These are phyloP conservation scores for Calonectria leucothoes DNA, from an alignment of 2,329 filamentous ascomycete genomes.

Conservation along the genomic window DNA sequence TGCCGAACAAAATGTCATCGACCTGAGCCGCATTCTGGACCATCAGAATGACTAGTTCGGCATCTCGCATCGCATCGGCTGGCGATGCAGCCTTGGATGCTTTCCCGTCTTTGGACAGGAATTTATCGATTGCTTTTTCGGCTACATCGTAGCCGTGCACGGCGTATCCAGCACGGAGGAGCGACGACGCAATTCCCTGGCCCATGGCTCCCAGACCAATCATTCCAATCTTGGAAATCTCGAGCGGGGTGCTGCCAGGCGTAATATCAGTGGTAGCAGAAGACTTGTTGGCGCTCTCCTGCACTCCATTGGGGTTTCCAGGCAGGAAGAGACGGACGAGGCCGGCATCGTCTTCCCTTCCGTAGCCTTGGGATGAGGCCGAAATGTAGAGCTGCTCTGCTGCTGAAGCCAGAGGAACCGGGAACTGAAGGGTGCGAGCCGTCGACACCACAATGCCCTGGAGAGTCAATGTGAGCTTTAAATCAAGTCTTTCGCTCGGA, in stretches of 20 bases:
- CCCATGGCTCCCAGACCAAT: slow-evolving; percentile 54
- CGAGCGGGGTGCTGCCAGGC: slow-evolving; percentile 32
- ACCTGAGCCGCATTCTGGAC: slow-evolving; percentile 50
- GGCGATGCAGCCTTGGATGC: slow-evolving; percentile 40
- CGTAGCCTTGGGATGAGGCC: slow-evolving; percentile 41
- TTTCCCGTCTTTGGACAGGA: slow-evolving; percentile 39
- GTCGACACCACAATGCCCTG: slow-evolving; percentile 42
- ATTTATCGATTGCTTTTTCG: slow-evolving; percentile 43
- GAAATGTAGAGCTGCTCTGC: slow-evolving; percentile 48
- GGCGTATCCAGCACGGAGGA: slow-evolving; percentile 45
- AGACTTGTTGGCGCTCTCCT: slow-evolving; percentile 24
- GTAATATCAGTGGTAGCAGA: slow-evolving; percentile 23
- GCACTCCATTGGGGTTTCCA: slow-evolving; percentile 21
- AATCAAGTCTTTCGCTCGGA: background rate
- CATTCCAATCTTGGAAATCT: slow-evolving; percentile 47
- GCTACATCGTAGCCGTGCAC: slow-evolving; percentile 50
- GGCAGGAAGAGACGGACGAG: slow-evolving; percentile 43
- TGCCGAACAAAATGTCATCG: slow-evolving; percentile 46
- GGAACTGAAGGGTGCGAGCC: slow-evolving; percentile 46
- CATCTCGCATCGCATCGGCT: slow-evolving; percentile 41
- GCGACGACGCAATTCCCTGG: slow-evolving; percentile 50
- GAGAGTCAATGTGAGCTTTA: background rate
- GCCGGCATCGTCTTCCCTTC: slow-evolving; percentile 42
- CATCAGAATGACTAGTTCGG: slow-evolving; percentile 49
- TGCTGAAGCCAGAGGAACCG: slow-evolving; percentile 48